Conservation (phyloP, 495 filamentous ascomycete species). For the Aspergillus heteromorphus region DNA sequence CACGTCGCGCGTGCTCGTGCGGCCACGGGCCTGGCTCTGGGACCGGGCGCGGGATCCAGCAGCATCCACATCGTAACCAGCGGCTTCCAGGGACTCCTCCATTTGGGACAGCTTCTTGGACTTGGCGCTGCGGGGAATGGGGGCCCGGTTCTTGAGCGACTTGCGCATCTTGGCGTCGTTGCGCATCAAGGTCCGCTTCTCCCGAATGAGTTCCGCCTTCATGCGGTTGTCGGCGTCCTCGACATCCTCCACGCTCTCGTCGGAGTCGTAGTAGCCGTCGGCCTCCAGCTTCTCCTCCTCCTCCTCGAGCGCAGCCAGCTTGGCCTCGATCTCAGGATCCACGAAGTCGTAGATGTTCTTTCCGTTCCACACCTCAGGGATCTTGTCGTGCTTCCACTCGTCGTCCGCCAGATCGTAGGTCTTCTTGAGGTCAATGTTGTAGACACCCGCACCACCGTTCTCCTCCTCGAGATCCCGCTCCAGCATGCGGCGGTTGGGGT, state of each 20-base stretch:
- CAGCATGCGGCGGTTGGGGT: constrained; percentile 71
- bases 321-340: constrained; percentile 92
- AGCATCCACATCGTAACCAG: constrained; percentile 78
- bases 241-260: constrained; percentile 66
- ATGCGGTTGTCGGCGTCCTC: constrained; percentile 79
- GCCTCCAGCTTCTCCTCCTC: constrained; percentile 89
- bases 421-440: constrained; percentile 82
- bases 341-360: constrained; percentile 96
- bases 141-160: constrained; percentile 89
- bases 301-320: constrained; percentile 83
- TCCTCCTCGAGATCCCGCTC: constrained; percentile 88
- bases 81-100: constrained; percentile 72
- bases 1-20: constrained; percentile 46
- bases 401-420: constrained; percentile 78
- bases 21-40: constrained; percentile 58
- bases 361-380: constrained; percentile 88
- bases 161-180: constrained; percentile 92
- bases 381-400: constrained; percentile 93
- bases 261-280: constrained; percentile 73
- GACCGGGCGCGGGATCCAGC: constrained; percentile 66
- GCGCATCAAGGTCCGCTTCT: constrained; percentile 80
- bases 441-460: constrained; percentile 91
- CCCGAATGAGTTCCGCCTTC: constrained; percentile 91
- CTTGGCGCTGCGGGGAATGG: constrained; percentile 72
- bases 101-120: constrained; percentile 77